phyloP scores from a whole-genome alignment of 2,329 filamentous ascomycete genomes.

The Colletotrichum eremochloae region DNA sequence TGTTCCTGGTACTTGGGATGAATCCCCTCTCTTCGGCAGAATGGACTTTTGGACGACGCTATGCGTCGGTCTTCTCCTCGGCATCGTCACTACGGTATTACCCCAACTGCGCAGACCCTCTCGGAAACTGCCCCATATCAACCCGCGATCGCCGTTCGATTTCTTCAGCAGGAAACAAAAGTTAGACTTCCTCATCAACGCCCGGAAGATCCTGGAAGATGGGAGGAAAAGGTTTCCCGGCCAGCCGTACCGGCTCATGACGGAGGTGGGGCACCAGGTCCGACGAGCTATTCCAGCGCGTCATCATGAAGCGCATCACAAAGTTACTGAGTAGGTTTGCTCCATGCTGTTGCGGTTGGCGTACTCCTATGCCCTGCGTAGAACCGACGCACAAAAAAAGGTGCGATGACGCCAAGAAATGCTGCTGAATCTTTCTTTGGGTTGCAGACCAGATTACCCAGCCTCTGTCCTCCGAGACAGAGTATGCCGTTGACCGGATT shows the following conservation, averaged over 20 bases:
- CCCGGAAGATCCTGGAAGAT: slow-evolving; percentile 6
- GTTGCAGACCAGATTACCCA: slow-evolving; percentile 31
- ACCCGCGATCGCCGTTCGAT: slow-evolving; percentile 5
- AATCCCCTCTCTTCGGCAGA: not conserved
- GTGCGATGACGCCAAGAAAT: not conserved
- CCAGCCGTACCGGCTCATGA: slow-evolving; percentile 41
- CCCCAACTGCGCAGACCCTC: slow-evolving; percentile 25
- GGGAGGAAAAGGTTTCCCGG: slow-evolving; percentile 20
- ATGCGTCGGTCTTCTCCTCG: slow-evolving; percentile 14
- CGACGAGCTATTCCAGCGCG: slow-evolving; percentile 34
- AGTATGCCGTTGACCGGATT: slow-evolving; percentile 14
- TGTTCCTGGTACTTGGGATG: not conserved
- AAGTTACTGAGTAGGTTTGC: slow-evolving; percentile 40
- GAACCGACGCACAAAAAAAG: slow-evolving; percentile 1
- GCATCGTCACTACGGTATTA: not conserved
- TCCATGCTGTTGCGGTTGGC: not conserved
- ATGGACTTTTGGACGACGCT: slow-evolving; percentile 18
- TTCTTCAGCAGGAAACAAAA: slow-evolving; percentile 8
- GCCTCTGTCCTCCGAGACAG: slow-evolving; percentile 35
- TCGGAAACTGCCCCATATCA: slow-evolving; percentile 30
- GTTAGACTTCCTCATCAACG: slow-evolving; percentile 12
- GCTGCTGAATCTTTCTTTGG: not conserved
- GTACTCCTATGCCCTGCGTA: slow-evolving; percentile 18
- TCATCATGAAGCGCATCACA: slow-evolving; percentile 43
- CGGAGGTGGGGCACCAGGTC: slow-evolving; percentile 39